Evolutionary conservation across 768 basidiomycete genomes (phyloP).

Genomic region (Hirschioporus abietinus): DNA sequence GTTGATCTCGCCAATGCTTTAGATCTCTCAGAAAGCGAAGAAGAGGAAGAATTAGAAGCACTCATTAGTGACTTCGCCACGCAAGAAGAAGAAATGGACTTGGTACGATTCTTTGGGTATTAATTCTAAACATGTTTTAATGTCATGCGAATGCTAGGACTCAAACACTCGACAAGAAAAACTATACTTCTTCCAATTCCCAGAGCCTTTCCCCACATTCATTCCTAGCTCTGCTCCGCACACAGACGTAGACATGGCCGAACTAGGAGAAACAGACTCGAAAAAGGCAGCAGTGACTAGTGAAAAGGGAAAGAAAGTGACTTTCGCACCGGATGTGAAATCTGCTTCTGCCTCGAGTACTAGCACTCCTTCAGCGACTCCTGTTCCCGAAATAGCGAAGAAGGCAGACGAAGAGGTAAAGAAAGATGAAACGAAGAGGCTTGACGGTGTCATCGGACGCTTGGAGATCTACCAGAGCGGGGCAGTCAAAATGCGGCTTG

Average conservation of each 20-base stretch:
- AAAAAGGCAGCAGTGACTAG: constrained; percentile 20
- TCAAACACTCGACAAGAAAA: constrained; percentile 50
- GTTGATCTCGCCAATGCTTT: constrained; percentile 55
- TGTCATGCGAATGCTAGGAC: constrained; percentile 32
- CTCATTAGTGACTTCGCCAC: constrained; percentile 65
- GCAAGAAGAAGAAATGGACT: constrained; percentile 28
- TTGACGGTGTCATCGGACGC: constrained; percentile 79
- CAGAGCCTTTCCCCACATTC: constrained; percentile 78
- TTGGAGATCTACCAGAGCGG: constrained; percentile 85
- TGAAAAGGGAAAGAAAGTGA: constrained; percentile 44
- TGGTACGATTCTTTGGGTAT: constrained; percentile 27
- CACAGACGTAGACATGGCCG: constrained; percentile 22
- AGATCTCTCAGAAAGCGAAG: constrained; percentile 69
- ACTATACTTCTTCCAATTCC: constrained; percentile 90
- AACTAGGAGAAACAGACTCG: constrained; percentile 12
- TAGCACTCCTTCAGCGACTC: constrained; percentile 17
- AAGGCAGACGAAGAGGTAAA: constrained; percentile 13
- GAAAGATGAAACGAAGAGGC: constrained; percentile 25
- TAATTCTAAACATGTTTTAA: constrained; percentile 6
- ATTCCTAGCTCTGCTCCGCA: constrained; percentile 26
- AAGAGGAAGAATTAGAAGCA: constrained; percentile 75
- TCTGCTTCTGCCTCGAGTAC: constrained; percentile 29
- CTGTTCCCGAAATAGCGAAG: constrained; percentile 21
- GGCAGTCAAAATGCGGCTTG: constrained; percentile 78
- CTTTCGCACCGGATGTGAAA: constrained; percentile 62